Conservation (phyloP, 495 filamentous ascomycete genomes). For the Pseudomonodictys pantanalensis region DNA sequence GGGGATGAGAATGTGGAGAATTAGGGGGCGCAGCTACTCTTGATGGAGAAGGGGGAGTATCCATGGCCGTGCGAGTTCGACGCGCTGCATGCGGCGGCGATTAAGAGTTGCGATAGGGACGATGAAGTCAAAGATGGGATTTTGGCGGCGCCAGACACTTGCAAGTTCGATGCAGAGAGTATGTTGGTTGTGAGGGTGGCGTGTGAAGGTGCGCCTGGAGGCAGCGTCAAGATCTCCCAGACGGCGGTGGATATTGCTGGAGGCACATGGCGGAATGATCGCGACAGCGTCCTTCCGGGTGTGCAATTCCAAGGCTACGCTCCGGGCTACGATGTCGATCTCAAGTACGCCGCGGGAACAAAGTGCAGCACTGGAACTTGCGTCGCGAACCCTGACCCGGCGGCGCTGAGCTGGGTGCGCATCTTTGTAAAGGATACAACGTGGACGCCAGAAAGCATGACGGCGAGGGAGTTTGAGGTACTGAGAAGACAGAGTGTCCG, state of each 20-base stretch:
- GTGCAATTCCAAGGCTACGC: neutral
- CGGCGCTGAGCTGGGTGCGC: neutral
- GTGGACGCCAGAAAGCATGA: neutral
- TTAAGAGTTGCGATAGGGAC: neutral
- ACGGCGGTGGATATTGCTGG: neutral
- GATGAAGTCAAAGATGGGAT: neutral
- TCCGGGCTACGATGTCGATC: neutral
- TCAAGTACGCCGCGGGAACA: neutral
- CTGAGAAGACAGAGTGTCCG: too few species aligned
- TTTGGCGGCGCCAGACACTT: neutral
- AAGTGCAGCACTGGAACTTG: neutral
- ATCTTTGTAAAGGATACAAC: neutral
- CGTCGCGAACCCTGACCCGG: neutral
- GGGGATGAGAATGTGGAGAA: neutral
- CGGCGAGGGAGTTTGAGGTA: neutral
- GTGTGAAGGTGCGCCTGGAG: neutral
- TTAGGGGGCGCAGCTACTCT: neutral
- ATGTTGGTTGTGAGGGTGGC: neutral
- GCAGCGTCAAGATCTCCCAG: neutral
- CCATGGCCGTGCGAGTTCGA: neutral
- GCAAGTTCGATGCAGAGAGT: neutral
- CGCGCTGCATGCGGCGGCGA: neutral
- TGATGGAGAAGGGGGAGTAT: neutral
- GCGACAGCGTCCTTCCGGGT: neutral
- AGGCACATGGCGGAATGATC: neutral